Evolutionary conservation across 495 filamentous ascomycete genomes (phyloP).

Genomic region (Viridothelium virens): DNA sequence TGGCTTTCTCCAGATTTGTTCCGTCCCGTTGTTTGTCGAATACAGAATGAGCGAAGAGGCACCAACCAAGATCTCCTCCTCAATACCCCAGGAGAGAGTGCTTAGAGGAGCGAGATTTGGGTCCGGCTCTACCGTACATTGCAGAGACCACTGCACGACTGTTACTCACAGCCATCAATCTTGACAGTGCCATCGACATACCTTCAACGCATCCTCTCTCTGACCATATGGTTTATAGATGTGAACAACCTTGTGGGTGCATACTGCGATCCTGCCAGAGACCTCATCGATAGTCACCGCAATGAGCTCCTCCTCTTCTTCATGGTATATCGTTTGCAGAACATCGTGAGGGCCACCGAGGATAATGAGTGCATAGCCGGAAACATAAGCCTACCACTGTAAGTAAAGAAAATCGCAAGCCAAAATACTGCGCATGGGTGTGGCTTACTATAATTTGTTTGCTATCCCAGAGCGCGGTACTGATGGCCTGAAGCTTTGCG

Average conservation of each 20-base stretch:
- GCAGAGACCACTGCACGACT: constrained; percentile 47
- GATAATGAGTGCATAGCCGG: constrained; percentile 76
- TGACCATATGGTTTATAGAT: constrained; percentile 73
- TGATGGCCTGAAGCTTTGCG: constrained; percentile 83
- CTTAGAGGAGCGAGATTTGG: constrained; percentile 41
- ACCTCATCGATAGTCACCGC: constrained; percentile 70
- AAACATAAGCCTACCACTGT: constrained; percentile 66
- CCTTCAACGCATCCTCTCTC: constrained; percentile 59
- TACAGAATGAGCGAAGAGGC: constrained; percentile 65
- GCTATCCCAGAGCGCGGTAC: constrained; percentile 73
- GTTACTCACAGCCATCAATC: constrained; percentile 9
- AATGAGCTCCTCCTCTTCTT: constrained; percentile 61
- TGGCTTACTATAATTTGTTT: constrained; percentile 66
- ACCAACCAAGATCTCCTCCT: constrained; percentile 74
- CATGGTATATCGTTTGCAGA: constrained; percentile 85
- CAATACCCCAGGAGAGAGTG: constrained; percentile 77
- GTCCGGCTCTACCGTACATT: constrained; percentile 37
- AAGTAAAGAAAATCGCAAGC: constrained; percentile 16
- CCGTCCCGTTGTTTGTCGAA: constrained; percentile 41
- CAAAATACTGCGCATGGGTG: constrained; percentile 15
- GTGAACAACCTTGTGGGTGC: constrained; percentile 55
- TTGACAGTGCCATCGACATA: constrained; percentile 30
- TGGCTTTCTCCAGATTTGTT: constrained; percentile 60
- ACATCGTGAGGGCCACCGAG: constrained; percentile 66
- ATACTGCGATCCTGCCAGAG: constrained; percentile 77